phyloP scores from a whole-genome alignment of 176 grass and related monocot genomes.

The Oryza rufipogon region DNA sequence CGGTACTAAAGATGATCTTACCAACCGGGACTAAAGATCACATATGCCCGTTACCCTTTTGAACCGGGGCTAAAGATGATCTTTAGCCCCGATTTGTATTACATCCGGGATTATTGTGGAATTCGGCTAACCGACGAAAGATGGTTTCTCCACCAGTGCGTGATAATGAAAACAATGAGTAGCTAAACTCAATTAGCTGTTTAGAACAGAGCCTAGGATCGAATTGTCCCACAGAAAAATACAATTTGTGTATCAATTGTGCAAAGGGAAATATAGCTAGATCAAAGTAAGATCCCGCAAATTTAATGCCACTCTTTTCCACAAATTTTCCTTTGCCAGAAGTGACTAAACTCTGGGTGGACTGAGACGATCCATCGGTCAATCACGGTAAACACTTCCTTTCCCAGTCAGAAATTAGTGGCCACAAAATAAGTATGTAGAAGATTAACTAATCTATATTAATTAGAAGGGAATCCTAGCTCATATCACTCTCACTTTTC shows the following conservation, averaged over 20 bases:
- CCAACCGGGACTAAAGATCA: no score
- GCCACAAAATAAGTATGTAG: not conserved
- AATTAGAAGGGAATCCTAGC: slow-evolving; percentile 31
- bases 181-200: no score
- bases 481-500: slow-evolving; percentile 9
- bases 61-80: no score
- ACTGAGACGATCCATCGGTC: not conserved
- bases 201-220: no score
- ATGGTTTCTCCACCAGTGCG: no score
- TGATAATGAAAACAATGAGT: no score
- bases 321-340: slow-evolving; percentile 33
- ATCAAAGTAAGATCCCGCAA: slow-evolving; percentile 11
- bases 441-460: slow-evolving; percentile 3
- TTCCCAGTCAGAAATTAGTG: not conserved
- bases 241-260: not conserved
- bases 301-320: slow-evolving; percentile 31
- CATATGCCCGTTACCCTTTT: no score
- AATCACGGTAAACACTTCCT: slow-evolving; percentile 7
- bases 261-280: slow-evolving; percentile 19
- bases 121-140: no score
- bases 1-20: no score
- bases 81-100: no score
- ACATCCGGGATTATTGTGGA: no score
- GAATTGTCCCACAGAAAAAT: no score
- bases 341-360: slow-evolving; percentile 25